Evolutionary conservation across 176 grass and related monocot species (phyloP), one percentile per base, ranked within the genome.

Genomic region (Oryza nivara): DNA sequence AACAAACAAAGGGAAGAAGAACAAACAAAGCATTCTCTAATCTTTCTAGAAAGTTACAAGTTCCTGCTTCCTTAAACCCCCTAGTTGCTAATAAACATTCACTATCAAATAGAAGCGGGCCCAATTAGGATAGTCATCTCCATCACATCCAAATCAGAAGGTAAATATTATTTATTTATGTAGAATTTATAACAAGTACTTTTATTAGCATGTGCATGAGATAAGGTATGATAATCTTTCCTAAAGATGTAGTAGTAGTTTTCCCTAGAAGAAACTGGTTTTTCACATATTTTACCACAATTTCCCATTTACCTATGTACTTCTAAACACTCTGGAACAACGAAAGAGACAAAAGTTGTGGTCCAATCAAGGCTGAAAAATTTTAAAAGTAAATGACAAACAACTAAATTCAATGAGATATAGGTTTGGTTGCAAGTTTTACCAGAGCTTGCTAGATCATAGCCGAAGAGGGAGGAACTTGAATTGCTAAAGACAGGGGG

Each of bases 361-460:
- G 86, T 82, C 68, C 64, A 78, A 46, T n/a, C 38, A 68, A 80
- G 23, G 28, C 22, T 82, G 67, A 69, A 15, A 88, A 73, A 77
- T 22, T 30, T 80, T 38, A n/a, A 4, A 77, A 52, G 82, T 77
- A 89, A 75, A 77, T 41, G 66, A 52, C 77, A 85, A 90, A 72
- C 67, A 85, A 69, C 13, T 76, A 70, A 70, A 87, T 84, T 82
- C 54, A 73, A 7, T 20, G 20, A 73, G 72, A 75, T 68, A 67
- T 45, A 68, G 25, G 85, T 65, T 43, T 79, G 56, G 16, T 48
- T 80, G 52, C 32, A 12, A 74, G 40, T 48, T 83, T 90, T 94
- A 94, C 92, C 86, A 77, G 89, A 92, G 83, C 88, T 81, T 81
- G 89, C 63, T 28, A 89, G 66, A 80, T 90, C 90, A 22, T 92